Base-by-base conservation (phyloP, 805 yeast species). In the Suhomyces xylopsoci region DNA sequence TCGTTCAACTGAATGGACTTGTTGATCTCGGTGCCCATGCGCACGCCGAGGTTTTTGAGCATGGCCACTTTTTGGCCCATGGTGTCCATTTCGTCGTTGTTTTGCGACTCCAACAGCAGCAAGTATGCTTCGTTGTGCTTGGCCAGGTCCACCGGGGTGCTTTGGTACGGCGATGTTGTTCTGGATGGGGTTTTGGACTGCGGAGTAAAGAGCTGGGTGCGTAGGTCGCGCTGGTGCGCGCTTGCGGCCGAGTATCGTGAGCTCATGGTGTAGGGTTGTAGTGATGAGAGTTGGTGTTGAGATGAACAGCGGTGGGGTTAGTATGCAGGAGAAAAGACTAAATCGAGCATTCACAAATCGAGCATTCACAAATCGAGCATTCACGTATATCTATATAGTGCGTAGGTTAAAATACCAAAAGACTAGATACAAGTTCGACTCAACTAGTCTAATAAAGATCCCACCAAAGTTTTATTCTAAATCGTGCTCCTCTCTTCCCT, bases 11-110 rank as follows among this genome's bases (percentile, higher is more conserved):
- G 57, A 50, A 73, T 67, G 10, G 73, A 67, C 57, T 69, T 70
- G 61, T 76, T 74, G 61, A 76, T 76, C 50, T 76, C 79, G 7
- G 65, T 56, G 3, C 80, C 80, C 79, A 76, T 75, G 45, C 61
- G 64, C 24, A 69, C 65, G 22, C 79, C 78, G 55, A 76, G 58
- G 53, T 67, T 70, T 59, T 74, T 76, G 53, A 76, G 62, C 61
- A 74, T 66, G 24, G 71, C 65, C 48, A 76, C 78, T 51, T 74
- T 75, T 48, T 68, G 67, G 49, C 71, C 63, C 79, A 76, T 76
- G 47, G 62, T 51, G 48, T 73, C 76, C 54, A 74, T 56, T 54
- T 75, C 79, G 8, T 71, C 76, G 54, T 73, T 64, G 54, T 75
- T 75, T 53, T 75, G 79, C 38, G 74, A 66, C 48, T 76, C 80